Base-by-base conservation (phyloP, 257 asterid species). In the Rehmannia glutinosa region DNA sequence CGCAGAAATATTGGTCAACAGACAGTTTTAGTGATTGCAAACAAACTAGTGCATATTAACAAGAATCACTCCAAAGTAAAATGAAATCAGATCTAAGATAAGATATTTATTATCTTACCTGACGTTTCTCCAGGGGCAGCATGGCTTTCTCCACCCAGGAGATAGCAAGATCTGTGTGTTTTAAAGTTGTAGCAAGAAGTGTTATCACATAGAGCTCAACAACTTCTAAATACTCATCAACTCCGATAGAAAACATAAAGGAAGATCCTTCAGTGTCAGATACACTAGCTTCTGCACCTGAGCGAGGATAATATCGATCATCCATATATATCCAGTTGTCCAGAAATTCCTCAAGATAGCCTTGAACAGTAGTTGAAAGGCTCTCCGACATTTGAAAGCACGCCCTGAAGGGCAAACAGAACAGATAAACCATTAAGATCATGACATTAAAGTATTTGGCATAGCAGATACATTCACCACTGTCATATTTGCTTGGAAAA, bases 61-160 rank as follows among this genome's bases (percentile, higher is more conserved):
- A 13, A 42, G 69, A 51, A 65, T 10, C 49, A 32, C 46, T 35
- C 36, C 52, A 33, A 53, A 33, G 20, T 23, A 30, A 20, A 21
- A 45, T 55, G 57, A 67, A 64, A 66, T 36, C 28, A 73, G 30
- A 68, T 66, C 45, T 36, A 23, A 30, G 20, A 41, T 2, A 56
- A 51, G 32, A 43, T 6, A 47, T 20, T n/a, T 58, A 23, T 24
- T 61, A n/a, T 13, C 47, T 75, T 82, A 90, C 98, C 96, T 93
- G 97, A 65, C 81, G 84, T 70, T 82, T 87, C 70, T 82, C 92
- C 79, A 62, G 65, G 24, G 97, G 96, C 49, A 93, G 58, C 77
- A 72, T 36, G 41, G 91, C 85, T 62, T 87, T 85, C 76, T 88
- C 96, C 58, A 87, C 85, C 99, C 97, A 90, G 41, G 86, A 82